Conservation (phyloP, 1,284 basidiomycete species). For the Apiotrichum veenhuisii region DNA sequence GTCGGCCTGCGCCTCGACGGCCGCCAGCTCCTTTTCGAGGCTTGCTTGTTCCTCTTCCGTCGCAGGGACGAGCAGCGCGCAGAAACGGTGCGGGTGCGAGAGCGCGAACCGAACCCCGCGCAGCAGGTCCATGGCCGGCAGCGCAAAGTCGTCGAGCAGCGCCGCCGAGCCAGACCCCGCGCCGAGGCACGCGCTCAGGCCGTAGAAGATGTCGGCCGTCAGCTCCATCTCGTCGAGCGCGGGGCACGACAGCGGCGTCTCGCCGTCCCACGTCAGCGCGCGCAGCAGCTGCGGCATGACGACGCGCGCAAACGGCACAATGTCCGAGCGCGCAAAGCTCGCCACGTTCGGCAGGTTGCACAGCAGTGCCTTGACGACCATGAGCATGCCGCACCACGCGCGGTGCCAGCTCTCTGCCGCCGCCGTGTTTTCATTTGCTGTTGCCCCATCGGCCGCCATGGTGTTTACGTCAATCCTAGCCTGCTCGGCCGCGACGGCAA, state of each 20-base stretch:
- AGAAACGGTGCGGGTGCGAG: constrained; percentile 82
- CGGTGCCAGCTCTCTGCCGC: constrained; percentile 74
- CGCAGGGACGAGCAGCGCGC: constrained; percentile 73
- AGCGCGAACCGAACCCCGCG: constrained; percentile 85
- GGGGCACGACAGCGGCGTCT: constrained; percentile 65
- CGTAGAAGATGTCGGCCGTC: constrained; percentile 67
- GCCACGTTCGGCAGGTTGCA: constrained; percentile 55
- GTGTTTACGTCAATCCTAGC: constrained; percentile 69
- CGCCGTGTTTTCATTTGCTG: too few species aligned
- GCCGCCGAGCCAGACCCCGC: constrained; percentile 51
- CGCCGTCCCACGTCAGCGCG: constrained; percentile 73
- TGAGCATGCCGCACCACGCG: constrained; percentile 79
- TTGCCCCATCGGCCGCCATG: too few species aligned
- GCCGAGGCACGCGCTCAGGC: constrained; percentile 56
- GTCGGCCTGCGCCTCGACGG: constrained; percentile 44
- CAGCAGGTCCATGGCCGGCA: constrained; percentile 66
- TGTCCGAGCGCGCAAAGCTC: constrained; percentile 75
- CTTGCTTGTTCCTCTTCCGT: constrained; percentile 58
- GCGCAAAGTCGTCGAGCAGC: constrained; percentile 64
- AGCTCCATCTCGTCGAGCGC: constrained; percentile 77
- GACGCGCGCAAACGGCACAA: constrained; percentile 77
- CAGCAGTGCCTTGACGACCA: constrained; percentile 71
- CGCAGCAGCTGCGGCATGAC: constrained; percentile 74
- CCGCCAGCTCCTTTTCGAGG: constrained; percentile 59
- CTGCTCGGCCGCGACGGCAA: constrained; percentile 68